Conservation (phyloP, 257 asterid genomes). For the Solanum pennellii region DNA sequence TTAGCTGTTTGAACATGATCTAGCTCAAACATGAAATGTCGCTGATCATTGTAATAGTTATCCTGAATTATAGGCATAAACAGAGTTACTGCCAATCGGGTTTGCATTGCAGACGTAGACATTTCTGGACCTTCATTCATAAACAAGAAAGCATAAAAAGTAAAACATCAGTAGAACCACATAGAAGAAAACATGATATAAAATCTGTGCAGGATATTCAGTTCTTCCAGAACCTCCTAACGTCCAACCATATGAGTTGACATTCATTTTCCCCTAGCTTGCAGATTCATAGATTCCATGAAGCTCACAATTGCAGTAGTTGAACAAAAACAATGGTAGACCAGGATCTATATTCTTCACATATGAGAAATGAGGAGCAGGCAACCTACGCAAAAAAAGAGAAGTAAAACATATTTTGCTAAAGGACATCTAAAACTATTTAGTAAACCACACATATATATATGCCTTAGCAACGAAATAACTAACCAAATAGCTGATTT, state of each 20-base stretch:
- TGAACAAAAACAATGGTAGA: constrained; percentile 70
- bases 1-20: constrained; percentile 70
- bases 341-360: constrained; percentile 68
- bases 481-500: constrained; percentile 27
- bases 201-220: constrained; percentile 75
- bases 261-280: constrained; percentile 52
- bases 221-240: constrained; percentile 56
- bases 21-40: constrained; percentile 74
- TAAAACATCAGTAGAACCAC: not conserved
- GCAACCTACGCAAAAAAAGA: constrained; percentile 33
- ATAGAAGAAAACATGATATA: not conserved
- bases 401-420: not conserved
- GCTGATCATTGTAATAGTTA: constrained; percentile 39
- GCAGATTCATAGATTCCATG: constrained; percentile 80
- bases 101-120: constrained; percentile 40
- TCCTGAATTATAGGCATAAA: constrained; percentile 60
- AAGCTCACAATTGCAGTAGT: constrained; percentile 49
- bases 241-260: constrained; percentile 83
- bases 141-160: constrained; percentile 2
- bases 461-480: not conserved
- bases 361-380: constrained; percentile 42
- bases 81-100: constrained; percentile 32
- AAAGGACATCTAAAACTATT: not conserved
- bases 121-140: constrained; percentile 43
- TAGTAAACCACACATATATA: not conserved